Evolutionary conservation across 2,329 filamentous ascomycete species (phyloP), one percentile per base, ranked within the genome.

Genomic region (Whalleya microplaca): DNA sequence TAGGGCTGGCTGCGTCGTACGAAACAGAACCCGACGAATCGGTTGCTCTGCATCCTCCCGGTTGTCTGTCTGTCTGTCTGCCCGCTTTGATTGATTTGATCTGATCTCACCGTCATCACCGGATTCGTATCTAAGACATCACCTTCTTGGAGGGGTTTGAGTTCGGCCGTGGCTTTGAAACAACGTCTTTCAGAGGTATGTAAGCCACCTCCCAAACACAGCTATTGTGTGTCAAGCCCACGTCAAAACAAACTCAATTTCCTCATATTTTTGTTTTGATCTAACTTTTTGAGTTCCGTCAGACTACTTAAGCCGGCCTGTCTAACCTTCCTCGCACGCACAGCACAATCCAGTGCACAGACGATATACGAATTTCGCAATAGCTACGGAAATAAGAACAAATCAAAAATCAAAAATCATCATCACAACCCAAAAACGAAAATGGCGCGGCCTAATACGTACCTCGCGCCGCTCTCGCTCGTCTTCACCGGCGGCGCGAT

Each of bases 401-500:
- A 45, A 16, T 27, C 43, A 9, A 19, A 7, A 14, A 20, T 27
- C 16, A 21, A 23, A 20, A 27, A 27, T 23, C 21, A n/a, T n/a
- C n/a, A n/a, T n/a, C n/a, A n/a, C n/a, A 12, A 21, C 27, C 20
- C 21, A 43, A 19, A 52, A 23, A n/a, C 37, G 53, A 56, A 58
- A 21, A 64, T 62, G 61, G 59, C 59, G 56, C 59, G 61, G 27
- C 37, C 59, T 21, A 58, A 61, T 43, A 44, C 58, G 19, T 64
- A 59, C 27, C 56, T 69, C 29, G 67, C 68, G 57, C 68, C 65
- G 8, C 51, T 69, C 10, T 65, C 64, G 23, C 64, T 70, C 48
- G 41, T 82, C 63, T 75, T 86, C 64, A 74, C 84, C 63, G 79
- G 73, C 58, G 75, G 72, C 47, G 80, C 82, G 32, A 75, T 84